Percentiles rank a stretch among this genome's conserved stretches.
Conservation (phyloP, 2,329 filamentous ascomycete genomes). For the Aspergillus terreus region DNA sequence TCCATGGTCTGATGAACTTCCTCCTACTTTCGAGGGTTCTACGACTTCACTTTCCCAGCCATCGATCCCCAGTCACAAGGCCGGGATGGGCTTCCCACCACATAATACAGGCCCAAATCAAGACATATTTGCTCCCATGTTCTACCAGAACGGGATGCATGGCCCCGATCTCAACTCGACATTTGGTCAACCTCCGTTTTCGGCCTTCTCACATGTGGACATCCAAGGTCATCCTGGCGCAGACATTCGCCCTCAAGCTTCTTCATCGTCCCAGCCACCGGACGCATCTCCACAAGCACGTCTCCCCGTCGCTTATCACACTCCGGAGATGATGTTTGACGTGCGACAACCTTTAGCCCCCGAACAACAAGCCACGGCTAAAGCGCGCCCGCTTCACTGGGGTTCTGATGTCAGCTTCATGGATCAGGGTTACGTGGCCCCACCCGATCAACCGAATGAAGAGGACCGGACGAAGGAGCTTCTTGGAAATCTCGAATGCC, state of each 20-base stretch:
- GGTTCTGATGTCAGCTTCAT: conserved; percentile 67
- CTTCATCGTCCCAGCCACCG: conserved; percentile 12
- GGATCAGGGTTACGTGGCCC: conserved; percentile 57
- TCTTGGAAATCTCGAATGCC: conserved; percentile 54
- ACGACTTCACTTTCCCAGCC: conserved; percentile 61
- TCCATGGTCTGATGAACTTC: conserved; percentile 49
- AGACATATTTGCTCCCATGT: conserved; percentile 56
- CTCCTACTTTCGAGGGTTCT: conserved; percentile 63
- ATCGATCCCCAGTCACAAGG: conserved; percentile 29
- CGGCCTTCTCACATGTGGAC: conserved; percentile 20
- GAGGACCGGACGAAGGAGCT: conserved; percentile 56
- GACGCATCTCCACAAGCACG: conserved; percentile 15
- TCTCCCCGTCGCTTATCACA: conserved; percentile 32
- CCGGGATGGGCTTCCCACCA: conserved; percentile 18
- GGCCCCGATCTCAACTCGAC: conserved; percentile 27
- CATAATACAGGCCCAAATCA: conserved; percentile 25
- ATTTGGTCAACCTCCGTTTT: conserved; percentile 27
- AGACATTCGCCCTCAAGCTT: conserved; percentile 17
- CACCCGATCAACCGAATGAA: conserved; percentile 54
- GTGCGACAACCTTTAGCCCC: conserved; percentile 29
- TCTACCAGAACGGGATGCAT: conserved; percentile 35
- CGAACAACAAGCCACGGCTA: conserved; percentile 38
- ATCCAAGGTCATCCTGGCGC: conserved; percentile 14
- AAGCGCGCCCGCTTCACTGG: conserved; percentile 53
- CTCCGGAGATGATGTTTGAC: conserved; percentile 37